Conservation (phyloP, 805 yeast species). For the Candida awuae region DNA sequence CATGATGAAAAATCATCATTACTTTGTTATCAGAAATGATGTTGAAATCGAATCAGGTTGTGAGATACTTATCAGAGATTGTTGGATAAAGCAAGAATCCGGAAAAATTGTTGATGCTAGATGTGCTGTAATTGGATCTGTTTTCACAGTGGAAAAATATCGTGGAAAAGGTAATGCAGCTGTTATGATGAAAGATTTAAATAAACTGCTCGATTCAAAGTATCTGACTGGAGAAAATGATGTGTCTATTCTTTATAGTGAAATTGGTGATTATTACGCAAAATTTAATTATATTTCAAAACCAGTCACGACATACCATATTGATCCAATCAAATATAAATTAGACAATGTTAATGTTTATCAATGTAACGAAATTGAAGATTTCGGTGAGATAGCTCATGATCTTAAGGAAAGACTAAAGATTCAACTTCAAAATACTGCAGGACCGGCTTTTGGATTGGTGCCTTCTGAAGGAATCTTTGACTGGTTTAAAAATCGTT, state of each 20-base stretch:
- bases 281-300: conserved; percentile 46
- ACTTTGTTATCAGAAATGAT: conserved; percentile 22
- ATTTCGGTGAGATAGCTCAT: conserved; percentile 3
- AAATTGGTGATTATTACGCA: conserved; percentile 59
- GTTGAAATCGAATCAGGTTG: conserved; percentile 14
- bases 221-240: conserved; percentile 24
- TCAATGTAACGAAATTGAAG: conserved; percentile 6
- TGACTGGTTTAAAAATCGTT: conserved; percentile 38
- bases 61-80: conserved; percentile 24
- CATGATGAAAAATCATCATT: conserved; percentile 9
- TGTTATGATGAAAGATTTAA: conserved; percentile 35
- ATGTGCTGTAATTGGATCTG: conserved; percentile 46
- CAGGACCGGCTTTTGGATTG: conserved; percentile 22
- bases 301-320: conserved; percentile 16
- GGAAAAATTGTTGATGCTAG: conserved; percentile 7
- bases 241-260: conserved; percentile 55
- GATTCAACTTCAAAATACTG: not conserved
- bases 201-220: conserved; percentile 14
- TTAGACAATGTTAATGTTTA: conserved; percentile 3
- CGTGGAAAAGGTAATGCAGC: conserved; percentile 53
- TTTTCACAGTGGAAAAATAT: conserved; percentile 40
- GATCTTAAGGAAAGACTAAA: conserved; percentile 1
- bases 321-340: conserved; percentile 4
- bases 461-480: conserved; percentile 29
- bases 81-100: conserved; percentile 10